Evolutionary conservation across 2,329 filamentous ascomycete species (phyloP), one percentile per base, ranked within the genome.

Genomic region (Fusarium concolor): DNA sequence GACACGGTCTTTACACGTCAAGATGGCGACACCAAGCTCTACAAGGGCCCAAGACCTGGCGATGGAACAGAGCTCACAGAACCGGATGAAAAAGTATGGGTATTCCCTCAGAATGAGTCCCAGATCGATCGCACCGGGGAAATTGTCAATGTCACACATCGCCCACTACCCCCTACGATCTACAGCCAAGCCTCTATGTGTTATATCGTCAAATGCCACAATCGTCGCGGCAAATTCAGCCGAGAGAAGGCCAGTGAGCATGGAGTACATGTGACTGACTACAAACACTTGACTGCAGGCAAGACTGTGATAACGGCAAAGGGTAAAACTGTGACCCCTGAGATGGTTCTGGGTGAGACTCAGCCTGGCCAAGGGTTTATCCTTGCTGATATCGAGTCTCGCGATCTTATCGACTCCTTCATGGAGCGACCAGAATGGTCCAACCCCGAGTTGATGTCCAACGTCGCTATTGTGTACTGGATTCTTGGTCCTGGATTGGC

Each of bases 161-260:
- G 59, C 4, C 61, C 74, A 4, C 84, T 98, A 4, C 96, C 96
- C 1, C 83, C 83, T 1, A 92, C 92, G 0, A 80, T 83, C 20
- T 90, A 90, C 7, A 87, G 87, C 1, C 82, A 83, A 28, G 88
- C 90, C 45, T 90, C 93, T 8, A 82, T 97, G 71, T 97, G 91
- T 59, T 99, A 99, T 78, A 90, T 99, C 59, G 86, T 97, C 75
- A 92, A 93, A 71, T 89, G 88, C 54, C 88, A 93, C 65, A 84
- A 89, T 37, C 86, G 91, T 54, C 88, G 96, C 54, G 96, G 96
- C 52, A 95, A 91, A 73, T 97, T 99, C 74, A 84, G 92, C 62
- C 81, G 87, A 0, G 76, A 85, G 46, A 87, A 84, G 58, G 95
- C 94, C 0, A 84, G 81, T 63, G 83, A 81, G 28, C 80, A 94